A percentile compares a stretch with the other conserved stretches of the same genome.
phyloP scores from a whole-genome alignment of 1,284 basidiomycete species.

The Puccinia brachypodii region DNA sequence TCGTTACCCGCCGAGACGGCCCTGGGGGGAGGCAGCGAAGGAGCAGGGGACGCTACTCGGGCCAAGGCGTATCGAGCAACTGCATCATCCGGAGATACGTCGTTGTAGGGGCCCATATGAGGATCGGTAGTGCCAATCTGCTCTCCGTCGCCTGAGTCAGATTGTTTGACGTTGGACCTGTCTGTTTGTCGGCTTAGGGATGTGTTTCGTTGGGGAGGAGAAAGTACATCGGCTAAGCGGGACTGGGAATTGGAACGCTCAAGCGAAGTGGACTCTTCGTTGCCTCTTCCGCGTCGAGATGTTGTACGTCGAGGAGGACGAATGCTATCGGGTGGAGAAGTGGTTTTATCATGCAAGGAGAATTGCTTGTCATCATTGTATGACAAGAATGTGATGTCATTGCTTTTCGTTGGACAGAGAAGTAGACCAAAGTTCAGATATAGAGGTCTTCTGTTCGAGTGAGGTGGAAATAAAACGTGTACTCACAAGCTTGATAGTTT shows the following conservation, averaged over 20 bases:
- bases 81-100: slow-evolving; percentile 11
- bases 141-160: not conserved
- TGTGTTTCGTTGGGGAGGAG: not conserved
- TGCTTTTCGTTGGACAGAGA: not conserved
- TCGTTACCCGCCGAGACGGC: no score
- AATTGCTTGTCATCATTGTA: not conserved
- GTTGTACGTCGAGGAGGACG: not conserved
- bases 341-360: not conserved
- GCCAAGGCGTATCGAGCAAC: slow-evolving; percentile 4
- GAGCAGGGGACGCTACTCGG: not conserved
- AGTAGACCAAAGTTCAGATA: not conserved
- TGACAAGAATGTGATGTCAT: not conserved
- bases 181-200: not conserved
- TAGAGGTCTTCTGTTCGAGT: no score
- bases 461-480: not conserved
- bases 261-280: not conserved
- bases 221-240: not conserved
- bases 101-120: not conserved
- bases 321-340: not conserved
- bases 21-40: no score
- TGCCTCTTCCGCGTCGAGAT: not conserved
- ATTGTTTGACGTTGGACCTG: not conserved
- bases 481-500: slow-evolving; percentile 13
- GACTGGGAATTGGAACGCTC: not conserved
- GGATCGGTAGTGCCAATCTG: not conserved